These are phyloP conservation scores for Scedosporium dehoogii DNA, from an alignment of 2,329 filamentous ascomycete genomes.

Conservation along the genomic window DNA sequence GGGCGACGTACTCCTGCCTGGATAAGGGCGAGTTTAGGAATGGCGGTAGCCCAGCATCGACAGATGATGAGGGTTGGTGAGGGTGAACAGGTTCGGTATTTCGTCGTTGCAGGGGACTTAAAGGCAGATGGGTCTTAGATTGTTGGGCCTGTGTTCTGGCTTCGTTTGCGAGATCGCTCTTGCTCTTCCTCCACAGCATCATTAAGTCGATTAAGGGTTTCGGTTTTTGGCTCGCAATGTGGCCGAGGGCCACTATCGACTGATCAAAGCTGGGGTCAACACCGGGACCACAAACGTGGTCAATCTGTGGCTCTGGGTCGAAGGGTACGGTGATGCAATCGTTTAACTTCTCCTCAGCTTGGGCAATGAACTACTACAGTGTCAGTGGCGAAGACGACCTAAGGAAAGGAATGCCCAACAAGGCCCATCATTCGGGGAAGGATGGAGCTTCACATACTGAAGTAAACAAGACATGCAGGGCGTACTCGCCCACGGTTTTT, in stretches of 20 bases:
- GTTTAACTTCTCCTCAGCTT: constrained; percentile 93
- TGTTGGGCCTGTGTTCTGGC: constrained; percentile 51
- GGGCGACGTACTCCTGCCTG: constrained; percentile 61
- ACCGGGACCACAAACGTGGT: constrained; percentile 81
- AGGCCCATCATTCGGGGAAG: background rate
- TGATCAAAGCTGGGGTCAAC: constrained; percentile 88
- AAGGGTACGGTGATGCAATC: constrained; percentile 73
- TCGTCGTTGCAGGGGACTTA: constrained; percentile 49
- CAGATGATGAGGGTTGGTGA: constrained; percentile 16
- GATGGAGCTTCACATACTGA: constrained; percentile 45
- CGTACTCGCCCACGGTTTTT: constrained; percentile 96
- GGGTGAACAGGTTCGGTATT: constrained; percentile 63
- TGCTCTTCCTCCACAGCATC: constrained; percentile 96
- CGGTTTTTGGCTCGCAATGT: constrained; percentile 88
- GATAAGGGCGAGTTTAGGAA: constrained; percentile 21
- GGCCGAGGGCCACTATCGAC: constrained; percentile 82
- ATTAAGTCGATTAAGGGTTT: constrained; percentile 94
- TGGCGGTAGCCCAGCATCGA: constrained; percentile 13
- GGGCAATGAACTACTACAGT: constrained; percentile 66
- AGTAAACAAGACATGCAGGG: constrained; percentile 90
- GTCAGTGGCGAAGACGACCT: background rate
- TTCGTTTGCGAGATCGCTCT: constrained; percentile 77
- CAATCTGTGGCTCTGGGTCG: constrained; percentile 74
- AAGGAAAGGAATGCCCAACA: background rate
- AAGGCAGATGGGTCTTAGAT: constrained; percentile 29